Evolutionary conservation across 345 rosid genomes (phyloP), one percentile per base, ranked within the genome.

Genomic region (Populus davidiana): DNA sequence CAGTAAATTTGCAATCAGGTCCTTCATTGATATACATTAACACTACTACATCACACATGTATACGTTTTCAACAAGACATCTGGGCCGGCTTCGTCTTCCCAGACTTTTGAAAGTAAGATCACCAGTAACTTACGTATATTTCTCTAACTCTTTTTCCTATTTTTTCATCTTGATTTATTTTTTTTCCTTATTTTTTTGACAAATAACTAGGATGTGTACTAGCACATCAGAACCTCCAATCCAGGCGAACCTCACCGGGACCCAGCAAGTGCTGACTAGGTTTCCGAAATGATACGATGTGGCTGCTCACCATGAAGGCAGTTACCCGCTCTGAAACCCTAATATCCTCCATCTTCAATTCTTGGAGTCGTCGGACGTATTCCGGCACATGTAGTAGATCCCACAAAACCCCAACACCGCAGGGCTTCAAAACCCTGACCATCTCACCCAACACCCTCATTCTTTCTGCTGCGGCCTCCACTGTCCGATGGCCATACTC

Each of bases 251-350:
- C 94, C 78, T 95, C 99, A 0, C 84, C 87, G 7, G 85, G 82
- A 0, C 94, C 94, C 27, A 74, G 71, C 7, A 84, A 72, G 76
- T 88, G 92, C 81, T 92, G 93, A 84, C 83, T 81, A 7, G 98
- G 99, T 88, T 92, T 95, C 79, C 83, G 81, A 65, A 95, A 93
- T 5, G 97, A 90, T 5, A 95, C 92, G 29, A 95, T 92, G 87
- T 91, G 98, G 85, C 98, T 93, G 78, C 93, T 87, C 31, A 87
- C 91, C 99, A 95, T 95, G 85, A 92, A 95, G 44, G 99, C 98
- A 2, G 98, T 95, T 31, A 93, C 94, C 17, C 94, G 87, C 50
- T 93, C 87, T 1, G 99, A 95, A 14, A 93, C 94, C 69, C 80
- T 83, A 23, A 95, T 87, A 36, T 93, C 97, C 61, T 92, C 99